Base-by-base conservation (phyloP, 2,329 filamentous ascomycete species). In the Pseudopithomyces chartarum region DNA sequence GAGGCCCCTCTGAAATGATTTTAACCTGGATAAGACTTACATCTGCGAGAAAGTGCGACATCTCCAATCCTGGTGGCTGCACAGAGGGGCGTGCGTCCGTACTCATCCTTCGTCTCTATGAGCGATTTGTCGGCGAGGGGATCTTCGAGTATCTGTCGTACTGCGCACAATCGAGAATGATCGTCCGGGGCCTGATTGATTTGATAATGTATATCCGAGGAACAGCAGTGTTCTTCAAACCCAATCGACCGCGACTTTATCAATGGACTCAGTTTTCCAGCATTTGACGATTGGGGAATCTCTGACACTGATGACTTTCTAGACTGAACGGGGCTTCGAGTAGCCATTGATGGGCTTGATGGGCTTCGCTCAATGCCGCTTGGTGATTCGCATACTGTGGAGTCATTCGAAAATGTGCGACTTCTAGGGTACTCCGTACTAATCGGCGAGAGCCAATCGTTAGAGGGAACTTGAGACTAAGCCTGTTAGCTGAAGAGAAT, bases 1-100 rank as follows among this genome's bases (percentile, higher is more conserved):
- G 12, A 7, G 19, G 38, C 17, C 5, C 6, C 12, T 19, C 19
- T 42, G 13, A n/a, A 6, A 42, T 22, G 19, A 4, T n/a, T 19
- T 42, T 6, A 17, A 15, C 38, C 34, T 36, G 11, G n/a, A 17
- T 3, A 5, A 42, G n/a, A 42, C 38, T 42, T 17, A 42, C 38
- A 54, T 13, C 55, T 52, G 8, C 51, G 48, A 15, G 60, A 62
- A 12, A 64, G 29, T 17, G 59, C 19, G 19, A 60, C 34, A 32
- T 61, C 49, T 7, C 63, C 64, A 13, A 53, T 32, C 47, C 60
- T 59, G 7, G 58, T 61, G 29, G 63, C 63, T 6, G 57, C 26
- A 26, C 62, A 62, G 3, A 67, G 52, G 12, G 64, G 64, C 15
- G 56, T 62, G 26, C 64, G 48, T 40, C 58, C 38, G 2, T 46